phyloP scores from a whole-genome alignment of 805 yeast genomes.

The Millerago galiae region DNA sequence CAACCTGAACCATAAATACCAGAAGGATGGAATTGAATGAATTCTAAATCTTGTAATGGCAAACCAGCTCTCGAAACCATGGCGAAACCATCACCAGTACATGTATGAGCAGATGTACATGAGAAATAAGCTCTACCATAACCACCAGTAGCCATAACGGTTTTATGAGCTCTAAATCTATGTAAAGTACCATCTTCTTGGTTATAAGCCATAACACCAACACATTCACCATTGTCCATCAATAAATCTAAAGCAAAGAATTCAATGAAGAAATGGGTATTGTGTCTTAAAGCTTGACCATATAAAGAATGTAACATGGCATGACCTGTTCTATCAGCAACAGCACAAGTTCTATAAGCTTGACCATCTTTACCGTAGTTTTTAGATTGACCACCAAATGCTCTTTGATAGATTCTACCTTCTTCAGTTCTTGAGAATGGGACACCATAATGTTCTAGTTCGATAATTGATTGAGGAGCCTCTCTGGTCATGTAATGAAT shows the following conservation, averaged over 20 bases:
- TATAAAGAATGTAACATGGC: constrained; percentile 92
- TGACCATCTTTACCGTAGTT: constrained; percentile 98
- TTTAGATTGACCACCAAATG: constrained; percentile 96
- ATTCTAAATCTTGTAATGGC: constrained; percentile 95
- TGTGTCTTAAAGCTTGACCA: constrained; percentile 94
- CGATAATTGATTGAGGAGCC: constrained; percentile 93
- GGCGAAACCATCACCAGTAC: constrained; percentile 99
- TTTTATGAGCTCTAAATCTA: constrained; percentile 94
- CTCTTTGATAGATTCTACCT: constrained; percentile 97
- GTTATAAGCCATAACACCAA: constrained; percentile 95
- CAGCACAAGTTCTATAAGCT: constrained; percentile 99
- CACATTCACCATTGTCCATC: constrained; percentile 93
- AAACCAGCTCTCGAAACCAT: constrained; percentile 98
- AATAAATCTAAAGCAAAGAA: constrained; percentile 91
- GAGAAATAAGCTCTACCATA: constrained; percentile 98
- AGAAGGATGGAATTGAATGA: constrained; percentile 98
- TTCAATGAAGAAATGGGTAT: constrained; percentile 97
- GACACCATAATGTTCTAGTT: constrained; percentile 96
- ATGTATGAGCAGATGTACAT: constrained; percentile 98
- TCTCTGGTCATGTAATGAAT: constrained; percentile 98
- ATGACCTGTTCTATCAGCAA: constrained; percentile 98
- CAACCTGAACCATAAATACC: constrained; percentile 99
- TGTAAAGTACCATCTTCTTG: constrained; percentile 98
- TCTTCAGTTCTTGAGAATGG: constrained; percentile 96
- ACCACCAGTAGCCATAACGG: constrained; percentile 98